Evolutionary conservation across 2,329 filamentous ascomycete species (phyloP), one percentile per base, ranked within the genome.

Genomic region (Colletotrichum karsti): DNA sequence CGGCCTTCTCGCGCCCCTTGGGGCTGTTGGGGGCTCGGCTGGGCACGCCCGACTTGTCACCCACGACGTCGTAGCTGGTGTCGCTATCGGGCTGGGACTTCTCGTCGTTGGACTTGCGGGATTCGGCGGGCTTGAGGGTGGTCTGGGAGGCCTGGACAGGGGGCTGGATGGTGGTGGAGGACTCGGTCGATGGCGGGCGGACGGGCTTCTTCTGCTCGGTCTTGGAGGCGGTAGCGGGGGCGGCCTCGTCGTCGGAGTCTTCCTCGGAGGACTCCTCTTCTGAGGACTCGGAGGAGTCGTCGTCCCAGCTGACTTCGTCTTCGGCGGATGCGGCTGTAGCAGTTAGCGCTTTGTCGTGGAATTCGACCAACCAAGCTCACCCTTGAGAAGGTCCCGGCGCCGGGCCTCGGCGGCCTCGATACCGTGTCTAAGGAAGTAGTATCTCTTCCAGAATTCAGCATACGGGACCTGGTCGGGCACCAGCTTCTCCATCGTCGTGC

Each of bases 381-480:
- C 95, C 81, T 97, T 97, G 22, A 99, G 84, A 63, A 99, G 87
- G 79, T 99, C 96, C 73, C 92, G 91, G 78, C 96, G 87, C 78
- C 93, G 90, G 75, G 92, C 91, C 82, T 99, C 96, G 65, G 97
- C 95, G 26, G 93, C 95, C 83, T 98, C 95, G 70, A 99, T 92
- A 15, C 96, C 93, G 75, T 97, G 92, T 74, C 95, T 88, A 70
- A 98, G 82, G 83, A 97, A 99, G 79, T 98, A 98, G 81, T 99
- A 99, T 63, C 96, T 88, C 77, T 88, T 92, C 95, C 96, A 99
- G 78, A 99, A 99, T 58, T 92, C 88, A 58, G 85, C 87, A 75
- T 99, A 99, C 35, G 95, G 88, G n/a, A 98, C 93, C 73, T 90
- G 88, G 79, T 95, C 94, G 1, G 96, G 96, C n/a, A 99, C 96